Base-by-base conservation (phyloP, 495 filamentous ascomycete species). In the Talaromyces wortmannii region DNA sequence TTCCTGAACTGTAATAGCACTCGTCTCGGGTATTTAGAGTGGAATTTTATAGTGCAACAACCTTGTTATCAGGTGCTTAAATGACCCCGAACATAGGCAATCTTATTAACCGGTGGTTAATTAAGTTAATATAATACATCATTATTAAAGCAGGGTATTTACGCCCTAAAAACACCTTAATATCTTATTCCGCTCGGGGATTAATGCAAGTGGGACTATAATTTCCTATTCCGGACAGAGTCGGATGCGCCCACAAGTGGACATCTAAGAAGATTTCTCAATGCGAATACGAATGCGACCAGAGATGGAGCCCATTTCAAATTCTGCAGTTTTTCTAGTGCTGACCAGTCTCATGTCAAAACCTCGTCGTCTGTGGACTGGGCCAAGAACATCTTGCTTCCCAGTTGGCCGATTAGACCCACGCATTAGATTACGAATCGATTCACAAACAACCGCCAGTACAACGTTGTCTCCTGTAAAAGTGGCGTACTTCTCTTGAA, bases 161-260 rank as follows among this genome's bases (percentile, higher is more conserved):
- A 7, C 15, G 3, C 40, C 36, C 36, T 52, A 45, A 23, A 29
- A 30, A 18, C 29, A 29, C 17, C 32, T 13, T 42, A 11, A 13
- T 40, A 33, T 23, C 44, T 40, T 18, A 31, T 53, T 46, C 52
- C 36, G 40, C 52, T 3, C 15, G 2, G 17, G 44, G 29, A 13
- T 13, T 40, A 53, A 42, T 40, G 44, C 23, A 46, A 17, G 45
- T 53, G 52, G 7, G 43, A 23, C 18, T 7, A 32, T 10, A 18
- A 45, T 53, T 53, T 53, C 52, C 52, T 53, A 53, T 43, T 53
- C 52, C 52, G 52, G 52, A 53, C 44, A 42, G 31, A 46, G 11
- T 42, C 31, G 30, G 36, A 40, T 10, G 2, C 2, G 8, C 1
- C 8, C 36, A 13, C 8, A 8, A 40, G 8, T 10, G 36, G 8